Evolutionary conservation across 1,284 basidiomycete genomes (phyloP).

Genomic region (Ustilago crameri): DNA sequence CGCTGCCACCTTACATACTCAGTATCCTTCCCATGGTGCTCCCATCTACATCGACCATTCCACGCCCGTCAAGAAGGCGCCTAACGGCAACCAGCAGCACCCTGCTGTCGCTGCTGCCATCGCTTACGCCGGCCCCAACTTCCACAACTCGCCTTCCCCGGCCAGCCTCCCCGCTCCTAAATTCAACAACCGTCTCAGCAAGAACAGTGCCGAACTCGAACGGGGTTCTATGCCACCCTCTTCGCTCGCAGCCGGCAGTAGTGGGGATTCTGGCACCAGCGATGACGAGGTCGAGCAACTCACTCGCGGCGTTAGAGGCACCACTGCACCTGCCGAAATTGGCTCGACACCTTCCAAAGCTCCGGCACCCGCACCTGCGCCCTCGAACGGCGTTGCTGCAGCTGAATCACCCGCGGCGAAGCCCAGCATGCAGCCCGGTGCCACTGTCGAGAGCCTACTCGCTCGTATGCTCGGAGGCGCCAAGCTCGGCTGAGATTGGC

Average conservation of each 20-base stretch:
- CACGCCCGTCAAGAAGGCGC: conserved; percentile 44
- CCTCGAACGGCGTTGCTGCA: conserved; percentile 11
- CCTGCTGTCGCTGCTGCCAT: conserved; percentile 39
- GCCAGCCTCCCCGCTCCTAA: conserved; percentile 60
- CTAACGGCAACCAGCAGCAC: conserved; percentile 33
- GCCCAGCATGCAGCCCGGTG: conserved; percentile 39
- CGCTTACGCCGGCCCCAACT: conserved; percentile 62
- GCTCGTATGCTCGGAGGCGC: conserved; percentile 56
- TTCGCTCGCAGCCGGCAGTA: conserved; percentile 33
- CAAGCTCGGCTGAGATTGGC: conserved; percentile 13
- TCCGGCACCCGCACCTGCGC: conserved; percentile 15
- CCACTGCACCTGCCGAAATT: conserved; percentile 51
- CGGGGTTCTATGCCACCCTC: conserved; percentile 24
- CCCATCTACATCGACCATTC: conserved; percentile 45
- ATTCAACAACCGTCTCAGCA: conserved; percentile 44
- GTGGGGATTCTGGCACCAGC: conserved; percentile 36
- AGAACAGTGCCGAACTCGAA: conserved; percentile 40
- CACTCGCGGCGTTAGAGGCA: conserved; percentile 38
- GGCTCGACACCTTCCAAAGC: conserved; percentile 31
- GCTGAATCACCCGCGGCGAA: conserved; percentile 33
- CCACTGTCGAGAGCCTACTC: conserved; percentile 52
- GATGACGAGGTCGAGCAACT: conserved; percentile 36
- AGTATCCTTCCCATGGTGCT: conserved; percentile 37
- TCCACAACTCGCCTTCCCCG: conserved; percentile 64
- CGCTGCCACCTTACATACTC: conserved; percentile 10